Evolutionary conservation across 805 yeast genomes (phyloP).

Genomic region (Wickerhamomyces alni): DNA sequence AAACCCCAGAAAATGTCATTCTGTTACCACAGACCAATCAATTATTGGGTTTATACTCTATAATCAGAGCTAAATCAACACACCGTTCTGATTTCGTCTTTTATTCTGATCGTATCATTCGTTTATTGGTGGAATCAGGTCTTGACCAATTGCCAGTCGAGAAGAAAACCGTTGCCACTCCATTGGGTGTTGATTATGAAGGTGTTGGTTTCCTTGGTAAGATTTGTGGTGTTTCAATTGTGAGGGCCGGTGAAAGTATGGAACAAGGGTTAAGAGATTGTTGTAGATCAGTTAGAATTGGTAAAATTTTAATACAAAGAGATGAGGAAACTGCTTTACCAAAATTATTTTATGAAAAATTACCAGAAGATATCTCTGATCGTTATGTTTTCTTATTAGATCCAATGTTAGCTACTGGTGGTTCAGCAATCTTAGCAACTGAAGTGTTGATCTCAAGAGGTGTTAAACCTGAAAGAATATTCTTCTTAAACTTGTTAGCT

Average conservation of each 20-base stretch:
- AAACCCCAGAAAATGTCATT: conserved; percentile 45
- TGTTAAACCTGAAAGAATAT: conserved; percentile 79
- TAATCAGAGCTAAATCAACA: conserved; percentile 78
- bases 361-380: conserved; percentile 86
- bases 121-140: conserved; percentile 92
- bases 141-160: conserved; percentile 91
- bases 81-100: conserved; percentile 90
- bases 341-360: conserved; percentile 84
- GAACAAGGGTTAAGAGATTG: conserved; percentile 98
- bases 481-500: conserved; percentile 86
- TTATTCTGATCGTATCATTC: conserved; percentile 90
- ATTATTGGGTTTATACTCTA: conserved; percentile 78
- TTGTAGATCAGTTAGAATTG: conserved; percentile 92
- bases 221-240: conserved; percentile 96
- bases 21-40: conserved; percentile 87
- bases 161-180: conserved; percentile 60
- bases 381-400: conserved; percentile 89
- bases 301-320: conserved; percentile 94
- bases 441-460: conserved; percentile 86
- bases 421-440: conserved; percentile 95
- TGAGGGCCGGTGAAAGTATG: conserved; percentile 99
- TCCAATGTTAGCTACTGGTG: conserved; percentile 99
- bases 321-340: conserved; percentile 97
- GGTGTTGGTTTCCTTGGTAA: conserved; percentile 86
- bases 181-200: conserved; percentile 61